A percentile compares a stretch with the other conserved stretches of the same genome.
These are phyloP conservation scores for Ceriops tagal DNA, from an alignment of 345 rosid species.

Conservation along the genomic window DNA sequence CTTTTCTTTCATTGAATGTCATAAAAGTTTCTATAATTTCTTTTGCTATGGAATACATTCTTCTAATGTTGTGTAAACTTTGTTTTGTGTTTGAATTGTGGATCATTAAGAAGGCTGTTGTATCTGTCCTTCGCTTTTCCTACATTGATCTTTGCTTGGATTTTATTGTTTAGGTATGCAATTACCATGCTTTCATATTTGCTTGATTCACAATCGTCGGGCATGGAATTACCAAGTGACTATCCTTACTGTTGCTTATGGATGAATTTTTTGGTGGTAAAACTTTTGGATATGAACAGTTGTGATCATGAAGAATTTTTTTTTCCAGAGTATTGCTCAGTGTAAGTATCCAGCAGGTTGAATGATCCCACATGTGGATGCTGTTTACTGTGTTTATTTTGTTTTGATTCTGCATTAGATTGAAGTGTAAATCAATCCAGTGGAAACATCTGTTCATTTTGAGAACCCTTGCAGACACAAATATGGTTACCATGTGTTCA, in stretches of 20 bases:
- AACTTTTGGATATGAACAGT: constrained; percentile 1
- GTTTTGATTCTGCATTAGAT: too few relatives aligned
- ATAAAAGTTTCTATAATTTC: neutral
- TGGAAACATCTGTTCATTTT: too few relatives aligned
- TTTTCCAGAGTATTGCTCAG: neutral
- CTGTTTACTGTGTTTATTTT: too few relatives aligned
- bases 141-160: neutral
- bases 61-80: neutral
- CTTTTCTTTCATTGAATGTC: constrained; percentile 8
- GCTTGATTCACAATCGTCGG: neutral
- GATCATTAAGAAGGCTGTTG: neutral
- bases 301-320: constrained; percentile 5
- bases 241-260: neutral
- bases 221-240: neutral
- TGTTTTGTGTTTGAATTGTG: neutral
- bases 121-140: neutral
- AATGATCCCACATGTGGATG: too few relatives aligned
- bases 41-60: neutral
- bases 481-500: too few relatives aligned
- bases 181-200: too few relatives aligned
- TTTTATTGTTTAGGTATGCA: too few relatives aligned
- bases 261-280: neutral
- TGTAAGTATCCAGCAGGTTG: too few relatives aligned
- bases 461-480: too few relatives aligned
- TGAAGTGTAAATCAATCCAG: too few relatives aligned